These are phyloP conservation scores for barley (Hordeum vulgare) DNA, from an alignment of 176 grass and related monocot species.

Conservation along the genomic window DNA sequence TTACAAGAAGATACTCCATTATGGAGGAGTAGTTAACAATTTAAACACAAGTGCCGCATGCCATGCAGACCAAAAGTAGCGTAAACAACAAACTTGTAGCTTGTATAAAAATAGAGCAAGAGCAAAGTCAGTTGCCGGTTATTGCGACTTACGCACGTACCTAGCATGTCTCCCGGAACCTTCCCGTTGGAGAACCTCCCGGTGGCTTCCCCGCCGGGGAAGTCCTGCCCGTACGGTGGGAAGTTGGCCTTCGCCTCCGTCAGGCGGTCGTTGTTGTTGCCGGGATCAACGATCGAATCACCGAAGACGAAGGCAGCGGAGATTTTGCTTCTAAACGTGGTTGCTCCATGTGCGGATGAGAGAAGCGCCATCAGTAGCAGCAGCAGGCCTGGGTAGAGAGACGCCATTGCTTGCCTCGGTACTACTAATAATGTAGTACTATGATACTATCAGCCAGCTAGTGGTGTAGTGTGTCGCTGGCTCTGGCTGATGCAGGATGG, in stretches of 20 bases:
- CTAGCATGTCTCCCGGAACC: constrained; percentile 36
- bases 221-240: constrained; percentile 46
- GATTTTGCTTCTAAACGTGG: neutral
- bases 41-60: neutral
- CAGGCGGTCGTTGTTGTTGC: constrained; percentile 30
- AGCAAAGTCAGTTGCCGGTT: no score
- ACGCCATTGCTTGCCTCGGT: neutral
- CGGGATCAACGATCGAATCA: constrained; percentile 41
- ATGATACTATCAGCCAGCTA: neutral
- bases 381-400: neutral
- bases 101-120: no score
- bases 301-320: constrained; percentile 30
- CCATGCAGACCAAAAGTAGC: neutral
- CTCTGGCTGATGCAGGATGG: neutral
- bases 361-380: neutral
- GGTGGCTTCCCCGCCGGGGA: constrained; percentile 20
- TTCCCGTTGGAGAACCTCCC: constrained; percentile 42
- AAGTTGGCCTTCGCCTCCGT: constrained; percentile 41
- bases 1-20: neutral
- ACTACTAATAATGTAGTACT: neutral
- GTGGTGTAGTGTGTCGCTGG: neutral
- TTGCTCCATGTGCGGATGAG: neutral
- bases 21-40: neutral
- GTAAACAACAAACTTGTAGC: no score
- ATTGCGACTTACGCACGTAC: neutral